A percentile compares a stretch with the other conserved stretches of the same genome.
Evolutionary conservation across 1,139 yeast genomes (phyloP).

Genomic region (Chernovozyma sophiae-reginae): DNA sequence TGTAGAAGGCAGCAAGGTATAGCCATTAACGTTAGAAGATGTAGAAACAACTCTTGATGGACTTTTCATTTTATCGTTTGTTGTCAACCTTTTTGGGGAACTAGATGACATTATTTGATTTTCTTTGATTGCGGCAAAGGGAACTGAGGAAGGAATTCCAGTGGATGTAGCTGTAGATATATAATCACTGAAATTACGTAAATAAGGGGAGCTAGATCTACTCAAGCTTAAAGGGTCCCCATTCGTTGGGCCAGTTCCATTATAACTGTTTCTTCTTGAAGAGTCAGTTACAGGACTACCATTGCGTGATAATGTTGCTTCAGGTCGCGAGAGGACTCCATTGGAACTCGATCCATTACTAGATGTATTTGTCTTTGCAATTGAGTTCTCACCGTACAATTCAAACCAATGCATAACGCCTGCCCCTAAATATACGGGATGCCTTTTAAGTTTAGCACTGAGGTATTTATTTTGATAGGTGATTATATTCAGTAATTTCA

Average conservation of each 20-base stretch:
- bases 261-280: constrained; percentile 11
- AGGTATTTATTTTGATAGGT: constrained; percentile 33
- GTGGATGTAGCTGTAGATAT: constrained; percentile 30
- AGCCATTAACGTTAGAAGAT: background rate
- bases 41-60: no score
- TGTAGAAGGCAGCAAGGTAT: no score
- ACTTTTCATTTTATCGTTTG: no score
- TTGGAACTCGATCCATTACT: background rate
- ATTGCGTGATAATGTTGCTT: constrained; percentile 18
- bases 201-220: constrained; percentile 22
- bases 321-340: constrained; percentile 19
- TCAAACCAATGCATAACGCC: constrained; percentile 40
- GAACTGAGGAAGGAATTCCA: constrained; percentile 17
- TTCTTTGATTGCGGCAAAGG: constrained; percentile 3
- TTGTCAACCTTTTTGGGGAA: constrained; percentile 2
- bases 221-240: background rate
- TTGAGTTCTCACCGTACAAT: constrained; percentile 26
- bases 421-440: constrained; percentile 38
- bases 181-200: constrained; percentile 38
- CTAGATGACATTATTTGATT: background rate
- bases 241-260: constrained; percentile 2
- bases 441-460: constrained; percentile 29
- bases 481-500: constrained; percentile 51
- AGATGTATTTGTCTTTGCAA: constrained; percentile 14
- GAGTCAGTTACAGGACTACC: constrained; percentile 12